Base-by-base conservation (phyloP, 345 rosid species). In the Salix viminalis region DNA sequence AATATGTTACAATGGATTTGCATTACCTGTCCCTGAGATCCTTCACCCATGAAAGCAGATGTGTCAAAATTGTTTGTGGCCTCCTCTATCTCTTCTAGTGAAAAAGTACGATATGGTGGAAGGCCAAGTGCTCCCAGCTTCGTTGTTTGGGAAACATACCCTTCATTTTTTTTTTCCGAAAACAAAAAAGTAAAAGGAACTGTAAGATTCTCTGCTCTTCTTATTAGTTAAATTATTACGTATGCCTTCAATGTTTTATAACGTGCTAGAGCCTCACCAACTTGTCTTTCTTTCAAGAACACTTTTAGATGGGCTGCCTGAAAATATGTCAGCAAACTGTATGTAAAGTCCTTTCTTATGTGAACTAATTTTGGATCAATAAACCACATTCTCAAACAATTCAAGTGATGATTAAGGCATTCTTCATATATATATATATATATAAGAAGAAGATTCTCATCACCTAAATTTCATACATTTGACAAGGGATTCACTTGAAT, bases 41-140 rank as follows among this genome's bases (percentile, higher is more conserved):
- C 94, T 90, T 93, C 94, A 65, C 98, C 98, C 87, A 96, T 96
- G 79, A 93, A 96, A 85, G 94, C 88, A 75, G 94, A 86, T 48
- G 95, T 83, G 73, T 91, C 88, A n/a, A 92, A 96, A 86, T 91
- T 91, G 74, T 84, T 86, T 56, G 99, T 93, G 9, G 98, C 98
- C 82, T 84, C 86, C 83, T 89, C 97, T 7, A 93, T 82, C 85
- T 96, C 99, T 82, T 91, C 97, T 73, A 96, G 28, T 46, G 98
- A 91, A 86, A 93, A 96, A 28, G 90, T 87, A 24, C 95, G 86
- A 73, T 92, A 96, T 73, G 98, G 85, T 26, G 98, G 93, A 82
- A 96, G 89, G 72, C 98, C 96, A 1, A 93, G 92, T 21, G 88
- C 88, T 79, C 97, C 98, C 41, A 92, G 87, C 90, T 89, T 93